Percentiles rank a stretch among this genome's conserved stretches.
Evolutionary conservation across 2,329 filamentous ascomycete genomes (phyloP).

Genomic region (Botrytis sinoallii): DNA sequence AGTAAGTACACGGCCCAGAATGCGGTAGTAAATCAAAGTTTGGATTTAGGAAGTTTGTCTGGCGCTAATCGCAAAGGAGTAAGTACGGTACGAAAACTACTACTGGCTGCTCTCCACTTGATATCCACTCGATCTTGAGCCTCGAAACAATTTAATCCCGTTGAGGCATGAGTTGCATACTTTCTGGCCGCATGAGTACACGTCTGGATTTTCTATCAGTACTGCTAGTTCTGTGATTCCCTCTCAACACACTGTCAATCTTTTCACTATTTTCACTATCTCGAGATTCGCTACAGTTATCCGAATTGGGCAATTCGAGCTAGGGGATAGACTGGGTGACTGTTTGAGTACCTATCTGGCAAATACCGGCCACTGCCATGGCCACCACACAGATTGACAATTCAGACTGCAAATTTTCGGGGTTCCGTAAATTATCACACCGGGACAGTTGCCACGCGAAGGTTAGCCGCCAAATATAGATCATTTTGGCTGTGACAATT

Average conservation of each 20-base stretch:
- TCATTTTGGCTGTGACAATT: not conserved
- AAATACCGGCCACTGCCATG: not conserved
- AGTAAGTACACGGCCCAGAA: not conserved
- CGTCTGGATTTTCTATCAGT: not conserved
- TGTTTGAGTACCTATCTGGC: not conserved
- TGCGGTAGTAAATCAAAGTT: not conserved
- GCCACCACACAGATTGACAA: not conserved
- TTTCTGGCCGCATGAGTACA: not conserved
- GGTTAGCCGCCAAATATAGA: not conserved
- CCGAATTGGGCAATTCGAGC: not conserved
- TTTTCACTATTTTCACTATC: not conserved
- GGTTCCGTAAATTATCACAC: not conserved
- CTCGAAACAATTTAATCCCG: not conserved
- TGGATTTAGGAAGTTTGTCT: not conserved
- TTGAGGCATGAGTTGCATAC: not conserved
- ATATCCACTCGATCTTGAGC: not conserved
- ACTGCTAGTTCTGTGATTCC: not conserved
- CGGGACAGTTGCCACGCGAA: not conserved
- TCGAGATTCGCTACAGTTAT: not conserved
- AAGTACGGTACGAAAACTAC: not conserved
- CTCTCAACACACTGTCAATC: not conserved
- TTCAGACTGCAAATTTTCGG: not conserved
- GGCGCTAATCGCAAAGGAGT: conserved; percentile 1
- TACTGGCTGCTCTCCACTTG: not conserved
- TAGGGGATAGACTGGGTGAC: not conserved